These are phyloP conservation scores for Rosa chinensis DNA, from an alignment of 306 rosid species.

Conservation along the genomic window DNA sequence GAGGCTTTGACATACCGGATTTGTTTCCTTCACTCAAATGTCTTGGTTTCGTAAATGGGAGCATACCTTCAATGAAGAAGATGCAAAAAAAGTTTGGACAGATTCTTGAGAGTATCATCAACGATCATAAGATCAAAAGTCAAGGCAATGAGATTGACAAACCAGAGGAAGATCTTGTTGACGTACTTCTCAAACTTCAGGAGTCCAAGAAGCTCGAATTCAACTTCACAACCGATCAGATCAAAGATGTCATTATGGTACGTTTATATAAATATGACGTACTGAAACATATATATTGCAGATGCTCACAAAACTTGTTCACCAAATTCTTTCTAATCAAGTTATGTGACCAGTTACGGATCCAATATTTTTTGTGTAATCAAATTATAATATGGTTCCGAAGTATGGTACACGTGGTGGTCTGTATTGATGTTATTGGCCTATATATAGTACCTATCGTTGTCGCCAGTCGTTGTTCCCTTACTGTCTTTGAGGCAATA, in stretches of 20 bases:
- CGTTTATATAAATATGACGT: neutral
- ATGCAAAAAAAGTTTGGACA: neutral
- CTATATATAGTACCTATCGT: too few relatives aligned
- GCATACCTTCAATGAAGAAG: neutral
- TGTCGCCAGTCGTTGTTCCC: too few relatives aligned
- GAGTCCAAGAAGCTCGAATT: slow-evolving; percentile 22
- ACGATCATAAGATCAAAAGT: neutral
- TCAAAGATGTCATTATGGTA: slow-evolving; percentile 42
- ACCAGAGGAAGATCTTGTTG: slow-evolving; percentile 10
- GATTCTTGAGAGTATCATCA: slow-evolving; percentile 2
- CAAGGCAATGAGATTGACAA: neutral
- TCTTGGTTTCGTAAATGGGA: neutral
- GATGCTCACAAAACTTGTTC: neutral
- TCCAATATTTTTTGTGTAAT: too few relatives aligned
- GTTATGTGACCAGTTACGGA: too few relatives aligned
- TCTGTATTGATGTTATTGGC: too few relatives aligned
- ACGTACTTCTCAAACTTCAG: slow-evolving; percentile 1
- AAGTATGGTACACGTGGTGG: too few relatives aligned
- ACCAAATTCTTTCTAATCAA: too few relatives aligned
- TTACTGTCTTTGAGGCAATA: too few relatives aligned
- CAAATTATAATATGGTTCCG: too few relatives aligned
- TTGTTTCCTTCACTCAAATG: slow-evolving; percentile 9
- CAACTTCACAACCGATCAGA: slow-evolving; percentile 20
- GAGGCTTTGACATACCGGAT: slow-evolving; percentile 8
- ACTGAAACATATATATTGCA: too few relatives aligned